phyloP scores from a whole-genome alignment of 768 basidiomycete species.

The Agaricus sinodeliciosus region DNA sequence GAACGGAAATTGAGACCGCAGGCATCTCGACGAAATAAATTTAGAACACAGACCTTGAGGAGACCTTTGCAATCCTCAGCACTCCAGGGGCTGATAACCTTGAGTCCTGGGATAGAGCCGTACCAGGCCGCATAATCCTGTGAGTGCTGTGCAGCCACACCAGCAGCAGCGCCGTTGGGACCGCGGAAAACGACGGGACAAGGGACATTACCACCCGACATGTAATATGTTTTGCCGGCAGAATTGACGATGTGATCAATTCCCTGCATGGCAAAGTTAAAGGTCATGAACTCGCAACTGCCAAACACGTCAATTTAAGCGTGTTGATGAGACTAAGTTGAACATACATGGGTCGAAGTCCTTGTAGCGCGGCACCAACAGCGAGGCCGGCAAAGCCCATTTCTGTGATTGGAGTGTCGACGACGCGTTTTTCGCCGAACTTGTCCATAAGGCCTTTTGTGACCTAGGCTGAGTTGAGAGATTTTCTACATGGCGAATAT shows the following conservation, averaged over 20 bases:
- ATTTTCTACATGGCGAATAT: conserved; percentile 1
- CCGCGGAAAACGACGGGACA: conserved; percentile 99
- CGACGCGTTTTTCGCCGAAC: conserved; percentile 97
- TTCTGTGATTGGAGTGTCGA: conserved; percentile 96
- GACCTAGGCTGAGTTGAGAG: conserved; percentile 45
- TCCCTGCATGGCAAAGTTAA: conserved; percentile 99
- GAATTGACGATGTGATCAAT: conserved; percentile 99
- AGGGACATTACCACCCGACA: conserved; percentile 98
- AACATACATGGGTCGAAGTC: conserved; percentile 84
- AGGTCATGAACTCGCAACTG: conserved; percentile 99
- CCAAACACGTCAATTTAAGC: conserved; percentile 9
- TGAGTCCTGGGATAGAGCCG: conserved; percentile 88
- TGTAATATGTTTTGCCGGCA: conserved; percentile 99
- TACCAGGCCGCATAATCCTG: conserved; percentile 98
- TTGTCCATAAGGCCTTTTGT: conserved; percentile 99
- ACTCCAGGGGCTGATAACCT: conserved; percentile 96
- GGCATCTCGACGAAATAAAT: not conserved
- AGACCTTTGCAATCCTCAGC: conserved; percentile 99
- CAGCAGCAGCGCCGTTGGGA: conserved; percentile 96
- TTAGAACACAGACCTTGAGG: conserved; percentile 61
- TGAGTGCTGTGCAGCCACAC: conserved; percentile 96
- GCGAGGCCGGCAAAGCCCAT: conserved; percentile 98
- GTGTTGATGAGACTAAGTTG: conserved; percentile 5
- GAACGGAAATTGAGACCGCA: not conserved
- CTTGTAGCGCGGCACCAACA: conserved; percentile 89